Percentiles rank a stretch among this genome's conserved stretches.
Evolutionary conservation across 805 yeast genomes (phyloP).

Genomic region (Candida parachauliodes): DNA sequence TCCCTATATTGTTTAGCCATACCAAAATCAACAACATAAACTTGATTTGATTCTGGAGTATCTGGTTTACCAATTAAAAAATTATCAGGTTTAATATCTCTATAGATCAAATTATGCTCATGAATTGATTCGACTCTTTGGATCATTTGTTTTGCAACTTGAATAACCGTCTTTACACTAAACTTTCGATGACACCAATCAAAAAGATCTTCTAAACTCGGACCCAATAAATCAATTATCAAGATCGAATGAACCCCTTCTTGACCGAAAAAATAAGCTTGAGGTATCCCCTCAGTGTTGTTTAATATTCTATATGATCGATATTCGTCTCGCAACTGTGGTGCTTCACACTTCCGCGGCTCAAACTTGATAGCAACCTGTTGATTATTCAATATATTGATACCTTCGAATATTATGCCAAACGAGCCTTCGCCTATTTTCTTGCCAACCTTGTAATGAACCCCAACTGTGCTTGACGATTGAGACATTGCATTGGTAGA

Average conservation of each 20-base stretch:
- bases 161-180: conserved; percentile 82
- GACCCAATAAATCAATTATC: conserved; percentile 93
- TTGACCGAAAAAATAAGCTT: conserved; percentile 97
- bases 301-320: conserved; percentile 86
- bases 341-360: conserved; percentile 95
- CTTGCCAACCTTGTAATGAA: conserved; percentile 94
- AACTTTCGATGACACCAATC: conserved; percentile 98
- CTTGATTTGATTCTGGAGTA: conserved; percentile 75
- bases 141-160: conserved; percentile 94
- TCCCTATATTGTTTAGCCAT: conserved; percentile 98
- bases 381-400: conserved; percentile 83
- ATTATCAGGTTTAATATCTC: conserved; percentile 98
- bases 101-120: conserved; percentile 83
- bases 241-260: conserved; percentile 95
- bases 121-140: conserved; percentile 82
- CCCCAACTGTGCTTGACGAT: conserved; percentile 69
- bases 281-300: conserved; percentile 84
- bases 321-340: conserved; percentile 94
- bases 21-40: conserved; percentile 93
- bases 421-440: conserved; percentile 98
- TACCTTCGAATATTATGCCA: conserved; percentile 96
- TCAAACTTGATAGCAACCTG: conserved; percentile 97
- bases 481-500: conserved; percentile 32
- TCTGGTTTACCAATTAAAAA: conserved; percentile 90
- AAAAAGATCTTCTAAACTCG: conserved; percentile 91